phyloP scores from a whole-genome alignment of 2,329 filamentous ascomycete species.

The Ophiostoma australiae region DNA sequence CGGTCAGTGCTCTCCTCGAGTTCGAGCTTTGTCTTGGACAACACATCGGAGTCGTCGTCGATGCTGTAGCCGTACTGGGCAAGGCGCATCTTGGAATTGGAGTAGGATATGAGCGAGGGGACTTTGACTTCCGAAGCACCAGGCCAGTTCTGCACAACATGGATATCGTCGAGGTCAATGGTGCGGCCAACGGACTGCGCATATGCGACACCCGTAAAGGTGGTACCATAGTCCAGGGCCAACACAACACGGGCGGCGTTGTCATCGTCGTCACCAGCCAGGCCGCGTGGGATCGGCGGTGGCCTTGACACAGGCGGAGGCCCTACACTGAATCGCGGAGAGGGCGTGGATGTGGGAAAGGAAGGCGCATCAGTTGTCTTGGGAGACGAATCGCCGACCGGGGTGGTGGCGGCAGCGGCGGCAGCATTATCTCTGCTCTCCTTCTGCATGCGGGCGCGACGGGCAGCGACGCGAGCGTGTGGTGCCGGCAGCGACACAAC shows the following conservation, averaged over 20 bases:
- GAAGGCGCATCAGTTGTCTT: background rate
- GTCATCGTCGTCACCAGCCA: background rate
- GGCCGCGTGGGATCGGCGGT: background rate
- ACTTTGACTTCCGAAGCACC: conserved; percentile 24
- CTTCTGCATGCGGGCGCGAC: conserved; percentile 14
- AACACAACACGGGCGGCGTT: conserved; percentile 22
- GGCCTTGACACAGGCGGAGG: background rate
- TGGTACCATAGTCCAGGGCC: conserved; percentile 28
- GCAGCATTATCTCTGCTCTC: conserved; percentile 1
- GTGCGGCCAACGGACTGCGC: conserved; percentile 16
- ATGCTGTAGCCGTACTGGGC: conserved; percentile 26
- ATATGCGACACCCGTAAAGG: conserved; percentile 26
- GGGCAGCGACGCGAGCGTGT: conserved; percentile 22
- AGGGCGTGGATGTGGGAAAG: background rate
- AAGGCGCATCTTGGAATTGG: conserved; percentile 15
- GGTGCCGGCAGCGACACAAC: conserved; percentile 20
- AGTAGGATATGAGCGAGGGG: conserved; percentile 27
- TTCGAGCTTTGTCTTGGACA: conserved; percentile 29
- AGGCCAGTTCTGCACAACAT: conserved; percentile 25
- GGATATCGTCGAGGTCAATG: conserved; percentile 24
- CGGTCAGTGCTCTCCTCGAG: conserved; percentile 20
- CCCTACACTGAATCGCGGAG: background rate
- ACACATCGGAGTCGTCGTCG: conserved; percentile 21
- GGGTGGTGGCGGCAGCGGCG: background rate
- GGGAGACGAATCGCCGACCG: background rate